These are phyloP conservation scores for Penicillium digitatum DNA, from an alignment of 2,329 filamentous ascomycete genomes.

Conservation along the genomic window DNA sequence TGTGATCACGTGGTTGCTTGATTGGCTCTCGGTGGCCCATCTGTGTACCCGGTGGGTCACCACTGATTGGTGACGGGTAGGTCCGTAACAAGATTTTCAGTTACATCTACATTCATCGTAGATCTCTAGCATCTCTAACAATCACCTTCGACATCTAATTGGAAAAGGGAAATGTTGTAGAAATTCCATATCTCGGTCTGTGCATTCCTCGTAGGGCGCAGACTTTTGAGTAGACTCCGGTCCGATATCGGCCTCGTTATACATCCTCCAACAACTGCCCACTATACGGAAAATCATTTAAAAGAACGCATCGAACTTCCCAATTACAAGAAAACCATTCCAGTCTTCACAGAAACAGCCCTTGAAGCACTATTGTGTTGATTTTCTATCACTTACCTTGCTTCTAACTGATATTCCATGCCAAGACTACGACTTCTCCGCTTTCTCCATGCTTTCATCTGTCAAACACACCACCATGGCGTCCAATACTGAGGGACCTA, in stretches of 20 bases:
- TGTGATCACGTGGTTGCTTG: too few species aligned
- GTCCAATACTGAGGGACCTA: not conserved
- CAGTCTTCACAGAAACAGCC: not conserved
- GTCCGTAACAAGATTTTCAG: too few species aligned
- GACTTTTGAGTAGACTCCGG: not conserved
- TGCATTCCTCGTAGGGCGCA: not conserved
- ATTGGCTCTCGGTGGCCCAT: too few species aligned
- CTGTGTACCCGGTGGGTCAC: too few species aligned
- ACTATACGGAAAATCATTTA: not conserved
- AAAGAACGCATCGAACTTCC: not conserved
- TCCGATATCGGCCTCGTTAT: slow-evolving; percentile 9
- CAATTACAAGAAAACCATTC: not conserved
- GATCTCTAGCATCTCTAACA: too few species aligned
- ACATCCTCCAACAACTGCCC: not conserved
- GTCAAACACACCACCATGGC: slow-evolving; percentile 1
- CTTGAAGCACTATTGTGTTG: not conserved
- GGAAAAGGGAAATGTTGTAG: not conserved
- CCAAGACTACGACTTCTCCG: slow-evolving; percentile 1
- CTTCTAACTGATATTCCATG: not conserved
- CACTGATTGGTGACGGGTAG: too few species aligned
- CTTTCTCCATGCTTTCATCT: not conserved
- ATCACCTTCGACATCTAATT: too few species aligned
- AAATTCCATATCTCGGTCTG: not conserved
- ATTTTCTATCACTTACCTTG: not conserved
- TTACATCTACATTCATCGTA: too few species aligned